Percentiles rank a stretch among this genome's conserved stretches.
Evolutionary conservation across 1,139 yeast species (phyloP).

Genomic region (Saccharomyces hybrid): DNA sequence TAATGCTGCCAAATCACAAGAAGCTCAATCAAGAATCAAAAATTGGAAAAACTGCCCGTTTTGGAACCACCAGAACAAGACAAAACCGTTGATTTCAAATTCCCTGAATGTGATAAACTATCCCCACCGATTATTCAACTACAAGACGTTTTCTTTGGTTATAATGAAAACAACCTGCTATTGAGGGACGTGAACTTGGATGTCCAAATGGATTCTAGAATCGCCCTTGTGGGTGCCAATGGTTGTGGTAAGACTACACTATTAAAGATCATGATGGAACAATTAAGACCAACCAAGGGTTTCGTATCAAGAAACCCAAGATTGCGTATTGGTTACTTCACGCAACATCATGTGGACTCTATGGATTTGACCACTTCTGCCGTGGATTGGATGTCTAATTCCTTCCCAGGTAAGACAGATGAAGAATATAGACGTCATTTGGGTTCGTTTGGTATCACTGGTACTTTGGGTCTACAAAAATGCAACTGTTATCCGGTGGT

Average conservation of each 20-base stretch:
- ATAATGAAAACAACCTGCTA: slow-evolving; percentile 52
- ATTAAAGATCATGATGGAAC: slow-evolving; percentile 76
- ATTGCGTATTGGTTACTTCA: slow-evolving; percentile 90
- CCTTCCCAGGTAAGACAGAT: slow-evolving; percentile 88
- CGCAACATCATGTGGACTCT: slow-evolving; percentile 99
- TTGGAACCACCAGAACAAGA: slow-evolving; percentile 95
- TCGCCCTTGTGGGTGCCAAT: slow-evolving; percentile 96
- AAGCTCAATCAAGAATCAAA: slow-evolving; percentile 95
- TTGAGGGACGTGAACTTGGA: slow-evolving; percentile 77
- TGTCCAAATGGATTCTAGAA: slow-evolving; percentile 87
- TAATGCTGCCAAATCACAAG: slow-evolving; percentile 94
- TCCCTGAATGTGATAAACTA: slow-evolving; percentile 89
- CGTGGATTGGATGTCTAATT: slow-evolving; percentile 86
- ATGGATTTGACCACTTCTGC: slow-evolving; percentile 87
- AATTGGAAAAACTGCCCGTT: slow-evolving; percentile 85
- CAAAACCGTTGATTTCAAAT: slow-evolving; percentile 71
- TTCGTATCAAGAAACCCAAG: slow-evolving; percentile 73
- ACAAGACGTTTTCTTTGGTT: slow-evolving; percentile 81
- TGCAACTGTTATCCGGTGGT: slow-evolving; percentile 90
- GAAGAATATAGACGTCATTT: slow-evolving; percentile 95
- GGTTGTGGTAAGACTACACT: slow-evolving; percentile 98
- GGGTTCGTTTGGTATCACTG: slow-evolving; percentile 96
- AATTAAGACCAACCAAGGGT: slow-evolving; percentile 64
- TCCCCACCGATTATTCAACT: slow-evolving; percentile 93
- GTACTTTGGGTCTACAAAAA: slow-evolving; percentile 85